phyloP scores from a whole-genome alignment of 164 flowering plant species.

The Magnolia officinalis region DNA sequence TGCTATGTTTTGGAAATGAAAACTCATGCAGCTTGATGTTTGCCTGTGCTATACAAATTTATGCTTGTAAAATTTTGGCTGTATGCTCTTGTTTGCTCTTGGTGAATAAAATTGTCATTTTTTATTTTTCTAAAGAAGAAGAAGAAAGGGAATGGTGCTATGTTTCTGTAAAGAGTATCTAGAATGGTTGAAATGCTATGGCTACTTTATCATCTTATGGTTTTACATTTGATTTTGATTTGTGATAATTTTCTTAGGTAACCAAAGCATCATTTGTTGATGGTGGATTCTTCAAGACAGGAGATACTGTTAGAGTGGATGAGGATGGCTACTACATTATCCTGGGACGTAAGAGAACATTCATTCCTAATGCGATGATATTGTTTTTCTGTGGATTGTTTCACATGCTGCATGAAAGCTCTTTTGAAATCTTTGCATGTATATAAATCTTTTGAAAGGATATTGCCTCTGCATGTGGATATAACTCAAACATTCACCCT shows the following conservation, averaged over 20 bases:
- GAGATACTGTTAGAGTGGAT: constrained; percentile 82
- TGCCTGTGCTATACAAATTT: neutral
- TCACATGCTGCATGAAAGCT: neutral
- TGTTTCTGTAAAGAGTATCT: neutral
- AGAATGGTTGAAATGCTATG: neutral
- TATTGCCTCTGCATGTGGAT: too few species aligned
- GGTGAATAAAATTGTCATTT: too few species aligned
- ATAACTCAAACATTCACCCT: too few species aligned
- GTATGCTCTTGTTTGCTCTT: too few species aligned
- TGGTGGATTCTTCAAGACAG: constrained; percentile 93
- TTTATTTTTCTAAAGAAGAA: neutral
- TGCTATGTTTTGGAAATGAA: too few species aligned
- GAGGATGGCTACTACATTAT: constrained; percentile 95
- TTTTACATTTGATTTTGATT: constrained; percentile 6
- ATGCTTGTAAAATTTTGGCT: neutral
- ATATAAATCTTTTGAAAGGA: too few species aligned
- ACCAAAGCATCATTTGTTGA: constrained; percentile 78
- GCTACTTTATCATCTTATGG: neutral
- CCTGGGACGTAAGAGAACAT: constrained; percentile 79
- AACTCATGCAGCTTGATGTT: too few species aligned
- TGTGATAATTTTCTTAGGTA: constrained; percentile 41
- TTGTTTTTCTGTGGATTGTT: neutral
- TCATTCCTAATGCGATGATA: constrained; percentile 2
- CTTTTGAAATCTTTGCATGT: neutral
- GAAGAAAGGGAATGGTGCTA: neutral